These are phyloP conservation scores for Leccinum subspadiceum DNA, from an alignment of 1,284 basidiomycete genomes.

Conservation along the genomic window DNA sequence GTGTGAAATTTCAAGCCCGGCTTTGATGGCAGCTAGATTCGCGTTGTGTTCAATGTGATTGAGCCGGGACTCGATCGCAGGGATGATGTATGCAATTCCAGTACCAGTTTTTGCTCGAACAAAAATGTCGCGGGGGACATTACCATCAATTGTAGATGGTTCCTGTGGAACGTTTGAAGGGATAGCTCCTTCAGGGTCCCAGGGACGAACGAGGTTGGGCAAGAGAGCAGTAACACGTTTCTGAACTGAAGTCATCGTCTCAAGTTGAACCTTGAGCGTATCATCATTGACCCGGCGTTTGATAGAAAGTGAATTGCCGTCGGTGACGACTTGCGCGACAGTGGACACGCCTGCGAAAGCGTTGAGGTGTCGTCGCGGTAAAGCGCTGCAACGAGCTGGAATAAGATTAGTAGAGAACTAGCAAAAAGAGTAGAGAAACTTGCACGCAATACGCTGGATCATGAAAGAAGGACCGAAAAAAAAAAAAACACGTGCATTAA, in stretches of 20 bases:
- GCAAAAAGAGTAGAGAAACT: slow-evolving; percentile 7
- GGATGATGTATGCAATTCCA: slow-evolving; percentile 90
- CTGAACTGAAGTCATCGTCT: slow-evolving; percentile 84
- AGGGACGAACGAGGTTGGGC: slow-evolving; percentile 54
- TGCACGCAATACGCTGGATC: not conserved
- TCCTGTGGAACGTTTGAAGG: not conserved
- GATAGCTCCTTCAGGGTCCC: slow-evolving; percentile 32
- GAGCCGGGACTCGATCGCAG: slow-evolving; percentile 78
- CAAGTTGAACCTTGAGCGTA: slow-evolving; percentile 68
- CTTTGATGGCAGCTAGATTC: slow-evolving; percentile 40
- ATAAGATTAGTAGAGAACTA: slow-evolving; percentile 1
- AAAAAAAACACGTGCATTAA: slow-evolving; percentile 13
- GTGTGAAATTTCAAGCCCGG: slow-evolving; percentile 38
- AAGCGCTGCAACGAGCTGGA: slow-evolving; percentile 5
- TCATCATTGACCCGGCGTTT: slow-evolving; percentile 40
- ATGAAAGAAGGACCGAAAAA: not conserved
- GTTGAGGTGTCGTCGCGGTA: slow-evolving; percentile 3
- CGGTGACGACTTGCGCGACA: not conserved
- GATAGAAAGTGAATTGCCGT: too few relatives aligned
- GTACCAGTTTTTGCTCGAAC: slow-evolving; percentile 93
- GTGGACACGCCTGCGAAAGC: not conserved
- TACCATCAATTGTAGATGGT: slow-evolving; percentile 32
- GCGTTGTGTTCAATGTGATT: slow-evolving; percentile 45
- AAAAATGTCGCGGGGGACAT: slow-evolving; percentile 57
- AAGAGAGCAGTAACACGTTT: slow-evolving; percentile 72